Base-by-base conservation (phyloP, 176 grass and related monocot genomes). In the Carex kokanica region DNA sequence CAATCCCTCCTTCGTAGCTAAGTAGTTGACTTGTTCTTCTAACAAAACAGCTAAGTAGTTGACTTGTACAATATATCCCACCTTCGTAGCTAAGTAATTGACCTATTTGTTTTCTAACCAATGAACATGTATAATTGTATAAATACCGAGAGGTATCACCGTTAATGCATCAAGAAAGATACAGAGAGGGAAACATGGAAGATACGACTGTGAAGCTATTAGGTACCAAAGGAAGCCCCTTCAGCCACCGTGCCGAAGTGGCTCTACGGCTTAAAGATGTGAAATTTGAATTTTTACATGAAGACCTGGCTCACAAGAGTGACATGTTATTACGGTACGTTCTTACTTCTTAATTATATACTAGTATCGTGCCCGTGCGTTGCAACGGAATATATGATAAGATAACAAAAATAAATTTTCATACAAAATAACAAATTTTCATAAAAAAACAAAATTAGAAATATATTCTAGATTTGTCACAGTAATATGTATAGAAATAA, bases 231-330 rank as follows among this genome's bases (percentile, higher is more conserved):
- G 29, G 17, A 16, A 93, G 88, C 83, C 91, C 86, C 0, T 69
- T 62, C 9, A 57, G 21, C 4, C 79, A 77, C 65, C 73, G 83
- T 0, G 91, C 27, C 7, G 86, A 63, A 60, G 74, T 9, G 0
- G 83, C 86, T 3, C 83, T 90, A 31, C 31, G 74, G 3, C 41
- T 93, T 5, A 90, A 88, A 53, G 88, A 77, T 0, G 83, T 88
- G 0, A 36, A 83, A 0, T 90, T 89, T 84, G 86, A 93, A 55
- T 8, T 88, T 2, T n/a, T 93, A 21, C 43, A 8, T 0, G 91
- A 93, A 18, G 73, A 90, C 51, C 58, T 86, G 18, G 8, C 5
- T n/a, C 83, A 81, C 91, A 92, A 92, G 83, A 90, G 88, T 8
- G 56, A 88, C 5, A 66, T 88, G 58, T 81, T 93, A 27, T 85